These are phyloP conservation scores for Allium sativum DNA, from an alignment of 106 monocot genomes.

Conservation along the genomic window DNA sequence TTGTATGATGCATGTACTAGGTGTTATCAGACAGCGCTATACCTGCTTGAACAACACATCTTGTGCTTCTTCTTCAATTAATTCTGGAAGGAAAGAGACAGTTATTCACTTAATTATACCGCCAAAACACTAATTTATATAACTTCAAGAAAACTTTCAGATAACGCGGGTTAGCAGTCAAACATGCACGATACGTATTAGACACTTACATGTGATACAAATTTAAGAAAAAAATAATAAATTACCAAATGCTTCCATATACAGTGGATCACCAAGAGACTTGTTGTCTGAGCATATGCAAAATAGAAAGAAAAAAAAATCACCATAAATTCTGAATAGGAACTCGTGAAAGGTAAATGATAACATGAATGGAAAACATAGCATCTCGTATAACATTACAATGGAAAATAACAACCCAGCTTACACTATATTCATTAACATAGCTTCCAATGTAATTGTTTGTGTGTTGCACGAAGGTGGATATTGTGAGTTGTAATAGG, in stretches of 20 bases:
- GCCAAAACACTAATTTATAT: neutral
- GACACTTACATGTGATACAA: neutral
- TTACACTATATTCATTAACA: neutral
- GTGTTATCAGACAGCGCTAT: too few relatives aligned
- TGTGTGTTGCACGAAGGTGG: neutral
- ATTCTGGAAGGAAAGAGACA: slow-evolving; percentile 26
- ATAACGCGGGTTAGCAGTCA: neutral
- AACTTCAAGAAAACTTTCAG: neutral
- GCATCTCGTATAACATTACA: neutral
- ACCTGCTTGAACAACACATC: slow-evolving; percentile 72
- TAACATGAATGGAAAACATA: neutral
- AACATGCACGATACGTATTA: neutral
- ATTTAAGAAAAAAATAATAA: neutral
- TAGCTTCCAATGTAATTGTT: neutral
- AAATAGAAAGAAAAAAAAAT: slow-evolving; percentile 5
- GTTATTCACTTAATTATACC: neutral
- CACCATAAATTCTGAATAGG: too few relatives aligned
- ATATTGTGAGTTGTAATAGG: neutral
- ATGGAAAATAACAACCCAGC: neutral
- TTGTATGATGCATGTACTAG: too few relatives aligned
- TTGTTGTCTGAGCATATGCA: slow-evolving; percentile 51
- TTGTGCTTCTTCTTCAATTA: slow-evolving; percentile 47
- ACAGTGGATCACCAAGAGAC: slow-evolving; percentile 62
- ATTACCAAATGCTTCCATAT: slow-evolving; percentile 80
- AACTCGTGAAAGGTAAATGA: neutral